phyloP scores from a whole-genome alignment of 2,329 filamentous ascomycete species.

The Alternaria dauci region DNA sequence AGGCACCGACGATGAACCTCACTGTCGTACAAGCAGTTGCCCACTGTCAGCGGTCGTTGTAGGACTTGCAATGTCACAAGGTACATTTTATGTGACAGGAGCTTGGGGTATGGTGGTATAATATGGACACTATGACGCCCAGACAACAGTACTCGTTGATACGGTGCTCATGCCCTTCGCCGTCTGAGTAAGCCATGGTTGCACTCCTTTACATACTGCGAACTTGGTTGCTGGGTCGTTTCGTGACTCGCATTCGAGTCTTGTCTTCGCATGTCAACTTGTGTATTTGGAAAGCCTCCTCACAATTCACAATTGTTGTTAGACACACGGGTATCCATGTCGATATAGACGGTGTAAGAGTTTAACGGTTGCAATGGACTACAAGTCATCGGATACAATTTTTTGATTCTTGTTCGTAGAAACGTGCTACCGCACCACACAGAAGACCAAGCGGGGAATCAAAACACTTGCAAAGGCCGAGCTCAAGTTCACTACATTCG shows the following conservation, averaged over 20 bases:
- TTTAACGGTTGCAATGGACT: not conserved
- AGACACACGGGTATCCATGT: not conserved
- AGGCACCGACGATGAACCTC: not conserved
- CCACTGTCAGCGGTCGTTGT: not conserved
- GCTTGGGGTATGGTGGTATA: not conserved
- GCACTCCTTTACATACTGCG: not conserved
- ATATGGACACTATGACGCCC: not conserved
- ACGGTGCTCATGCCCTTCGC: not conserved
- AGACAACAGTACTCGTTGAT: not conserved
- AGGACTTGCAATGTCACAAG: not conserved
- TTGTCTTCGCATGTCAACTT: not conserved
- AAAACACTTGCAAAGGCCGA: constrained; percentile 13
- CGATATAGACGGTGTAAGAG: not conserved
- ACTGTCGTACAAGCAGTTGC: not conserved
- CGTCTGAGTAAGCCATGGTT: not conserved
- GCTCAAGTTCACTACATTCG: constrained; percentile 20
- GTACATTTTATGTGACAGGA: no score
- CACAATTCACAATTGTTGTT: not conserved
- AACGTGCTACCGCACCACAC: not conserved
- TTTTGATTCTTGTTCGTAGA: constrained; percentile 6
- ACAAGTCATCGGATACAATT: not conserved
- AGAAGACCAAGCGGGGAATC: constrained; percentile 2
- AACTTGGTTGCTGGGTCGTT: no score
- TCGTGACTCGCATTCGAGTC: no score
- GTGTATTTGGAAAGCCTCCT: not conserved